Evolutionary conservation across 495 filamentous ascomycete species (phyloP), one percentile per base, ranked within the genome.

Genomic region (Venustampulla echinocandica): DNA sequence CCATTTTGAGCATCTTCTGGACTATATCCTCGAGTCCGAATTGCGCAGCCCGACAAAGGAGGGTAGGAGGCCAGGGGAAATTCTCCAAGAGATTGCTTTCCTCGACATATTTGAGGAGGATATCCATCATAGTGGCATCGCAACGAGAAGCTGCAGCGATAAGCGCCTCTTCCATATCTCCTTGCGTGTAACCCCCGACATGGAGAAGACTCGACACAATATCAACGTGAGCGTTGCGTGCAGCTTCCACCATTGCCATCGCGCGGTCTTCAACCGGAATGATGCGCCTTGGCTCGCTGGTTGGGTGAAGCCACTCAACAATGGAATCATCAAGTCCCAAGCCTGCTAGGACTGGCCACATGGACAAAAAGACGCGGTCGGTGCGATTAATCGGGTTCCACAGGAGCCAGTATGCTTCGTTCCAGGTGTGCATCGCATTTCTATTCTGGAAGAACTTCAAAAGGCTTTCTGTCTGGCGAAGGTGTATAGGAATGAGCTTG

Each of bases 1-100:
- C 33, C 6, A 35, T 35, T 14, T 40, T 9, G 17, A 32, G 10
- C 14, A 53, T 27, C 10, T 33, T 27, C 11, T 18, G 14, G 9
- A 48, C 32, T 3, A 58, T 23, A 14, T 32, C 28, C 10, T 50
- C 23, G 18, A 58, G 28, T 23, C 47, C 46, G 10, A 41, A 38
- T 14, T 40, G 32, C 15, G 47, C 46, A 41, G 52, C 52, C 27
- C 46, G 51, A 41, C n/a, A 36, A 7, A 54, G 39, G 15, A 54
- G 28, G 13, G 20, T 19, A 13, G 21, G 1, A 1, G 55, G 47
- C 42, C 45, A 58, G 13, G 24, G 17, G 24, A 58, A 54, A n/a
- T 35, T 32, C 22, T n/a, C n/a, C n/a, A n/a, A n/a, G n/a, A 39
- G 18, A 18, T 34, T 14, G 42, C 40, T 1, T 11, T 15, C 27